Base-by-base conservation (phyloP, 495 filamentous ascomycete species). In the Durotheca rogersii region DNA sequence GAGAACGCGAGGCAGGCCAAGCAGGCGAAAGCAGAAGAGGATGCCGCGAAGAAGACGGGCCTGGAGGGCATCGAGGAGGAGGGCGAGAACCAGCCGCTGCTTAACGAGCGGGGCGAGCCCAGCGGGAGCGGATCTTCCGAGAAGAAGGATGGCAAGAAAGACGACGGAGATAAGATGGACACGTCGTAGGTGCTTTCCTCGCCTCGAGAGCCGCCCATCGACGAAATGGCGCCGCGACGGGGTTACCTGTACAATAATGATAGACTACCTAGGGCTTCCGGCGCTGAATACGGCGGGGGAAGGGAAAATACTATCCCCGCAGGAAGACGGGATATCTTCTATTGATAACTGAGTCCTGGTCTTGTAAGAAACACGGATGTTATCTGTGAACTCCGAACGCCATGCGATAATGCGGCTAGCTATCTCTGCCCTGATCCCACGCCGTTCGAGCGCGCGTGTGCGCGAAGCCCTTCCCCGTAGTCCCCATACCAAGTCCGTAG, bases 1-100 rank as follows among this genome's bases (percentile, higher is more conserved):
- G 93, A 95, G 77, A 94, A 93, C 78, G 89, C 88, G 50, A 75
- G 93, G 61, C 82, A 93, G 69, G 92, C 95, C 62, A 87, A 86
- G 72, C 80, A 84, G 58, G 87, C 86, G 65, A 82, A 82, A 53
- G 88, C 89, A 27, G 78, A 83, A 47, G 86, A 88, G 53, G 85
- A 83, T 41, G 70, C 66, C 23, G 73, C 78, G 11, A 78, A 81
- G 53, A 87, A 90, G 67, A 76, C 77, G 34, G 85, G 82, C 70
- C 72, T 96, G 51, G 91, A 90, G 65, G 80, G 77, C 31, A 90
- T 96, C 62, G 82, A 89, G 58, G 93, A 97, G 67, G 89, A 89
- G 61, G 87, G 77, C 67, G 80, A 74, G 68, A 80, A 76, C 42
- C 63, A 84, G 64, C 84, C 84, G 25, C 67, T 88, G 56, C 66